These are phyloP conservation scores for Mycena vulgaris DNA, from an alignment of 768 basidiomycete genomes.

Conservation along the genomic window DNA sequence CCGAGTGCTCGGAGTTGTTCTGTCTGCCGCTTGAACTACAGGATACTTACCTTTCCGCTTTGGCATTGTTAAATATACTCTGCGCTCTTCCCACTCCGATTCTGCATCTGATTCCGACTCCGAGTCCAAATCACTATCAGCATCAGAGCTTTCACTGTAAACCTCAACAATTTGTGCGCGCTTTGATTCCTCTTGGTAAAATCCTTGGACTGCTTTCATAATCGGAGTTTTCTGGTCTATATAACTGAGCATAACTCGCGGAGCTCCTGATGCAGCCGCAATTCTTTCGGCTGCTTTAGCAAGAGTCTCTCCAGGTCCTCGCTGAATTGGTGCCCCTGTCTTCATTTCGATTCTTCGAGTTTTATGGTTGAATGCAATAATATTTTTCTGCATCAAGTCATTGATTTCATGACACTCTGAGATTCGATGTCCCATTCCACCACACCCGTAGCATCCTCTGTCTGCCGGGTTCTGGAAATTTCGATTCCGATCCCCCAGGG, in stretches of 20 bases:
- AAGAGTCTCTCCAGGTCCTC: not conserved
- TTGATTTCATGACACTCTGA: not conserved
- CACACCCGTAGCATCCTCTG: slow-evolving; percentile 3
- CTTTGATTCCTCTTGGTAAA: slow-evolving; percentile 2
- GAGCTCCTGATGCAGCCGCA: not conserved
- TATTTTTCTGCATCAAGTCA: not conserved
- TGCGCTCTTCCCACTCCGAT: no score
- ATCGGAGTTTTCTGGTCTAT: not conserved
- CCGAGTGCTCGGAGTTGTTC: not conserved
- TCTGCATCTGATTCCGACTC: not conserved
- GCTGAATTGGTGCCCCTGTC: not conserved
- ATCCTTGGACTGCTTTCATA: not conserved
- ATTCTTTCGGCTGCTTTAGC: slow-evolving; percentile 1
- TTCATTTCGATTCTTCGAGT: not conserved
- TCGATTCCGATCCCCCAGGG: not conserved
- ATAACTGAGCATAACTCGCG: not conserved
- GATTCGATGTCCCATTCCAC: not conserved
- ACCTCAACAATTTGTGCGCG: not conserved
- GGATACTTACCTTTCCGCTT: not conserved
- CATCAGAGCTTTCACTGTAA: not conserved
- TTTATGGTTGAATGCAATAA: not conserved
- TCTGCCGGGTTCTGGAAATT: not conserved
- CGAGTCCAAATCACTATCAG: not conserved
- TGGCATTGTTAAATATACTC: not conserved
- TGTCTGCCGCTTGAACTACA: not conserved